Base-by-base conservation (phyloP, 495 filamentous ascomycete species). In the Penicillium subrubescens region DNA sequence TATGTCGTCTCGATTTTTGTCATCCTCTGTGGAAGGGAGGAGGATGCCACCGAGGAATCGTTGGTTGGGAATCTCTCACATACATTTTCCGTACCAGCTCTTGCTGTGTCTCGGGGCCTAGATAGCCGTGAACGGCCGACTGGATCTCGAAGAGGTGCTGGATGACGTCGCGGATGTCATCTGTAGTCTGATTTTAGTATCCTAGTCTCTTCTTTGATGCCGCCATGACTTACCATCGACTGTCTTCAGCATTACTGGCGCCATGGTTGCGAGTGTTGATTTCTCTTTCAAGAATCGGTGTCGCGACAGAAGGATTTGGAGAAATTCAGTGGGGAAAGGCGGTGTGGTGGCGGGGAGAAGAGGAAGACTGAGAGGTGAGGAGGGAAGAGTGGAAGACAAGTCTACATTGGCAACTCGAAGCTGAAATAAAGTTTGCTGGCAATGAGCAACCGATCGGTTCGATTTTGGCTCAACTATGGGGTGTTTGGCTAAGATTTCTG, bases 101-200 rank as follows among this genome's bases (percentile, higher is more conserved):
- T 60, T 87, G 78, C 63, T 85, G 82, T 21, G 87, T 87, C 53
- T 83, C 83, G 15, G 85, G 77, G 43, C 89, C 89, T 64, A 87
- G 81, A 64, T 88, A 83, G 76, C 92, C 89, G 77, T 92, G 89
- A 54, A 88, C 84, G 35, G 87, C 82, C 34, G 89, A 86, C 77
- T 93, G 90, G 62, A 97, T 83, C 71, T 93, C 87, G 81, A 91
- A 96, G 55, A 97, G 88, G 69, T 93, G 89, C 71, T 95, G 91
- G 75, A 97, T 93, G 44, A 93, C 71, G 50, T 81, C 78, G 73
- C 82, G 82, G 23, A 83, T 67, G 57, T 83, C 79, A 56, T 75
- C 81, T 83, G 64, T 21, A 19, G 14, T 34, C 17, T 6, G 23
- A 5, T 0, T 14, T 75, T 70, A 65, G 59, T 41, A 17, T 41